Evolutionary conservation across 192 early-diverging fungal species (phyloP), one percentile per base, ranked within the genome.

Genomic region (Pecoramyces ruminantium): DNA sequence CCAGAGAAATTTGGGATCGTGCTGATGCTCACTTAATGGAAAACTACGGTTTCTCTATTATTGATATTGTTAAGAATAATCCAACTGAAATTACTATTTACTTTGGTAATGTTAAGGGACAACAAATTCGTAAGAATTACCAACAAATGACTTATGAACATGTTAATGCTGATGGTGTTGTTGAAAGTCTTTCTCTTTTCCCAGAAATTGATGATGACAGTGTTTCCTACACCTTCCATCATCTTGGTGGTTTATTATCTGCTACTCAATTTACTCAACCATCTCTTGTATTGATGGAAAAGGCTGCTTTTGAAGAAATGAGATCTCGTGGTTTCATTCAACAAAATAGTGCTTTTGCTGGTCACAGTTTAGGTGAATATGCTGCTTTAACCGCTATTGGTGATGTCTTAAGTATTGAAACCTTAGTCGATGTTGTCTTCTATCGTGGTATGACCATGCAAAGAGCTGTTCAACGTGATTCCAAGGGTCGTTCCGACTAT

Each of bases 401-500:
- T 82, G 92, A 94, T 81, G 94, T 96, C 0, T 84, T 98, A 30
- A 90, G 93, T 25, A 89, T 96, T 79, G 94, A 96, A 83, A 89
- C 92, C 28, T 84, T 96, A 15, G 91, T 96, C 58, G 96, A 97
- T 82, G 92, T 98, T 28, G 94, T 94, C 28, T 97, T 98, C 87
- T 94, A 96, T 89, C 93, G 97, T 84, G 97, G 97, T 83, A 95
- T 96, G 94, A 96, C 95, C n/a, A 97, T 98, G 97, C 97, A 97
- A 89, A 87, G 93, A 51, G 93, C 95, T 27, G 97, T 98, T 2
- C 89, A 88, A 79, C 92, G 96, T 79, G 96, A 96, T 80, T 83
- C 84, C 1, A 34, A 87, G 28, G 89, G 93, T 42, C 90, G 93
- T n/a, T 97, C 97, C 78, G 89, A 94, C 82, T 98, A 95, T 87